Base-by-base conservation (phyloP, 257 asterid species). In the Solanum habrochaites region DNA sequence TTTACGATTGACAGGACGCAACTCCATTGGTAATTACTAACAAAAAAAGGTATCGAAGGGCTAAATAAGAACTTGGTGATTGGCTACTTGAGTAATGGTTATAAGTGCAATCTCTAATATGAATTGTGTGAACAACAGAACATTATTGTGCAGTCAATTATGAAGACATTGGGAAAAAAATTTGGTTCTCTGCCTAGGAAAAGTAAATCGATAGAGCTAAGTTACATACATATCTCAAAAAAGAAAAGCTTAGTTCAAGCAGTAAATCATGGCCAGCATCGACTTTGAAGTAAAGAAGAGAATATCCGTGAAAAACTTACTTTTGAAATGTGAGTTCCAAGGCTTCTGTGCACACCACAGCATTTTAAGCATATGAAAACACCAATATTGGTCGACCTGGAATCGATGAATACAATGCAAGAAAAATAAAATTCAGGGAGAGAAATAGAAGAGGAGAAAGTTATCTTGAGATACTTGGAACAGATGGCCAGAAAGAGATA, bases 321-420 rank as follows among this genome's bases (percentile, higher is more conserved):
- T 97, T 97, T 97, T 10, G 99, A 97, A 74, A 97, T 90, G 88
- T 96, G 98, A 47, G 98, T 91, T 21, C 99, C 99, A 45, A 97
- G 98, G 95, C 98, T 94, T 92, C 99, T 91, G 93, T 97, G 99
- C 72, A 94, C 96, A 60, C 99, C 98, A 78, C 98, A 97, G 91
- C 99, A 97, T 90, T 97, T 97, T 90, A 97, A 92, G 93, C 99
- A 97, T 89, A 97, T 92, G 89, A 97, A 97, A 25, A 97, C 99
- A 80, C 99, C 99, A 69, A 97, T 97, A 90, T 93, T 97, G 75
- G 98, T 96, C 1, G 99, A 97, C 90, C 99, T 97, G 93, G 70
- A 83, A 71, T 86, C 32, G 43, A 40, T 75, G 47, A 85, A 70
- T 52, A 72, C 71, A 85, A 35, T 70, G 73, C 49, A 32, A 82